Conservation (phyloP, 2,329 filamentous ascomycete species). For the Penicillium sp. region DNA sequence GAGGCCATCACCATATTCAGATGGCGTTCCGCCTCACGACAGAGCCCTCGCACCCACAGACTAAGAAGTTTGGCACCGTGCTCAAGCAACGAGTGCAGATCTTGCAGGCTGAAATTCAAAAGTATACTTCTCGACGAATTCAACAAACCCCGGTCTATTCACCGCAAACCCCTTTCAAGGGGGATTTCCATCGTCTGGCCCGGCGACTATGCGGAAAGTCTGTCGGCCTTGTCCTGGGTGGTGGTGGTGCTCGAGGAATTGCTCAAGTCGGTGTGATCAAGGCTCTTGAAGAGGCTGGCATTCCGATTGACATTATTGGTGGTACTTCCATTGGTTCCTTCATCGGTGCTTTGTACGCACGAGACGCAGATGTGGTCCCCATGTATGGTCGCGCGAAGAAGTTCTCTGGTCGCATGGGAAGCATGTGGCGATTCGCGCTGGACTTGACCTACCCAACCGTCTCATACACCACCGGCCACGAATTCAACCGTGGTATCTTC, state of each 20-base stretch:
- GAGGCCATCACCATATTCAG: constrained; percentile 95
- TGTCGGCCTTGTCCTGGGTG: constrained; percentile 90
- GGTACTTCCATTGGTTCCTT: constrained; percentile 97
- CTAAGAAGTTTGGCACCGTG: constrained; percentile 80
- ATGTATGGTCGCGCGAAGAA: constrained; percentile 98
- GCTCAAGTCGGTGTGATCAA: constrained; percentile 93
- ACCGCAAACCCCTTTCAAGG: constrained; percentile 89
- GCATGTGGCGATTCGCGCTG: constrained; percentile 97
- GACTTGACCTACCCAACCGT: constrained; percentile 95
- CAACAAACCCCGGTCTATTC: constrained; percentile 88
- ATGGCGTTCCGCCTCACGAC: constrained; percentile 83
- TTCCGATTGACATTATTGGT: constrained; percentile 93
- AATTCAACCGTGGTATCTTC: constrained; percentile 99
- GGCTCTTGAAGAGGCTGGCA: constrained; percentile 92
- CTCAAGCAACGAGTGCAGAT: constrained; percentile 94
- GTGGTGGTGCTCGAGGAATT: constrained; percentile 89
- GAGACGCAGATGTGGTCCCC: constrained; percentile 93
- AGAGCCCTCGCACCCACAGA: constrained; percentile 75
- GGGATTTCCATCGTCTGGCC: constrained; percentile 93
- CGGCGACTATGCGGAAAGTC: constrained; percentile 91
- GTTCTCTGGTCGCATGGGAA: constrained; percentile 97
- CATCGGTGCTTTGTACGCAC: constrained; percentile 91
- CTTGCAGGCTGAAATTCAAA: constrained; percentile 94
- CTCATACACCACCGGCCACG: constrained; percentile 96
- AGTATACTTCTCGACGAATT: constrained; percentile 94